Base-by-base conservation (phyloP, 371 early-diverging fungal genomes). In the Sporodiniella umbellata region DNA sequence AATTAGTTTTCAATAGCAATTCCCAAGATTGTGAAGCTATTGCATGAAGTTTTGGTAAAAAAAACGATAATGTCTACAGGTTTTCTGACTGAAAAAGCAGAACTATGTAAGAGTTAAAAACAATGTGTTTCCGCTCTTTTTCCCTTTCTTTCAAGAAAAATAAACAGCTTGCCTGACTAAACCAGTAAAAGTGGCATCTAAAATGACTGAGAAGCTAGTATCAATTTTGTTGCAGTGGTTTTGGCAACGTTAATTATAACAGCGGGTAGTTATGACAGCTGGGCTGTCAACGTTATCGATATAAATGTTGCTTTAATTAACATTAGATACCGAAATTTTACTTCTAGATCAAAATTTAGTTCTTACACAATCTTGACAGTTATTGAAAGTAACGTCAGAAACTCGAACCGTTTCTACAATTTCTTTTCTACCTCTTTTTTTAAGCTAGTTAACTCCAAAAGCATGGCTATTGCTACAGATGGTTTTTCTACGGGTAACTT, bases 281-380 rank as follows among this genome's bases (percentile, higher is more conserved):
- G 70, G 63, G 28, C 63, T 69, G 6, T 69, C 66, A 8, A 39
- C 56, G 19, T 54, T 59, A 21, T 40, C 39, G 18, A 69, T 45
- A 6, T 54, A 23, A 10, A 62, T 42, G 24, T 63, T 43, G 17
- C 58, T 31, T 18, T 53, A 69, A 11, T 45, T 62, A 42, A 69
- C 54, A 26, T 57, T 48, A 24, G 38, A 40, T n/a, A 69, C 70
- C 3, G 51, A 39, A 14, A 66, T 63, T 39, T 59, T 60, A 19
- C 70, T 66, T 14, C 70, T 66, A 3, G 62, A 53, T 66, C 70
- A 69, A 15, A 64, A 63, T 60, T 70, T 70, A 56, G 66, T 63
- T 49, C 68, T 54, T 18, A 70, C 53, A 55, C 70, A 66, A 31
- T 66, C 66, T 49, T 66, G 66, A 37, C 70, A 70, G 46, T 70